Base-by-base conservation (phyloP, 2,329 filamentous ascomycete genomes). In the Aotearoamyces nothofagi region DNA sequence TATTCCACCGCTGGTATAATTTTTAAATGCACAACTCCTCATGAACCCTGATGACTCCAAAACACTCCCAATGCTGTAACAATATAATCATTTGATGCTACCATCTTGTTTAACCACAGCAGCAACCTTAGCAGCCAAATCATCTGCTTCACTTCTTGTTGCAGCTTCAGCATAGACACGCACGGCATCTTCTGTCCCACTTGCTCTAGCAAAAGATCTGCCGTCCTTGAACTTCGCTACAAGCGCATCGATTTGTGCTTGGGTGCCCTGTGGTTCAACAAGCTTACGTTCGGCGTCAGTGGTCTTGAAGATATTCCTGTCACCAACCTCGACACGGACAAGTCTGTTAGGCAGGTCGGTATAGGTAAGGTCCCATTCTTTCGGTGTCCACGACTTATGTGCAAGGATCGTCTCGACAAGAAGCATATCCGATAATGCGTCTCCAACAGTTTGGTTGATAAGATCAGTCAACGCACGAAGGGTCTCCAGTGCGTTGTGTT, bases 371-470 rank as follows among this genome's bases (percentile, higher is more conserved):
- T 86, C 74, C 90, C 90, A 98, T 52, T 96, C 83, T 50, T 77
- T 76, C 25, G 84, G 75, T 15, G 70, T 74, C 86, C 86, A 98
- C 41, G 66, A 68, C 61, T 94, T 96, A 67, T 96, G 84, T 5
- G 90, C 86, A 22, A 98, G 75, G 41, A 96, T 90, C 17, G 87
- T 81, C 56, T 98, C 90, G 22, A 96, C 86, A 47, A 98, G 74
- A 25, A 98, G 70, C 68, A 94, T 80, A 56, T 98, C 90, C 1
- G 84, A 93, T 33, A 98, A 69, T 26, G 90, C 90, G 50, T 98
- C 90, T 30, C 90, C 90, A 26, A 96, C 87, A 1, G 90, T 90
- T 61, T 98, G 90, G 64, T 98, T 98, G 62, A 98, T 92, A 38
- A 98, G 68, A 43, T 94, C 81, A 28, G 78, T 78, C 30, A 92